These are phyloP conservation scores for Elsinoe fawcettii DNA, from an alignment of 2,329 filamentous ascomycete species.

Conservation along the genomic window DNA sequence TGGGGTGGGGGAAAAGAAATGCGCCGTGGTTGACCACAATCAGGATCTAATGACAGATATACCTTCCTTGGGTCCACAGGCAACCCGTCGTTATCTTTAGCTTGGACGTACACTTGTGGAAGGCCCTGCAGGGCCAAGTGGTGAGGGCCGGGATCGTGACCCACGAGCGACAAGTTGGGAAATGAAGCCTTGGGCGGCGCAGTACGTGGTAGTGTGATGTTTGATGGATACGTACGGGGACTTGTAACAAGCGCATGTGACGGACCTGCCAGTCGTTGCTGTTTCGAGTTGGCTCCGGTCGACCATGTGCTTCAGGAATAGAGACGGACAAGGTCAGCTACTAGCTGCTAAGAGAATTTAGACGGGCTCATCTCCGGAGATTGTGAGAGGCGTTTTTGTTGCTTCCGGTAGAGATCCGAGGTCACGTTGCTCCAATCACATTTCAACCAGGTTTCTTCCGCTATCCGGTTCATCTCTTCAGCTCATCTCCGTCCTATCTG, in stretches of 20 bases:
- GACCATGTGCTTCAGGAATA: not conserved
- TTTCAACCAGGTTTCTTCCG: not conserved
- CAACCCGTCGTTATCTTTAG: slow-evolving; percentile 1
- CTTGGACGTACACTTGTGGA: not conserved
- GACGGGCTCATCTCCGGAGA: slow-evolving; percentile 13
- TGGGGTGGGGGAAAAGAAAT: not conserved
- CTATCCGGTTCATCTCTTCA: not conserved
- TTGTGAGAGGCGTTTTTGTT: slow-evolving; percentile 6
- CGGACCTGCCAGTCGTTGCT: not conserved
- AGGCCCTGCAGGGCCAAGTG: slow-evolving; percentile 8
- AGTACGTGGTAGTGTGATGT: not conserved
- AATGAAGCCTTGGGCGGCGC: not conserved
- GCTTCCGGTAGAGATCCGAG: not conserved
- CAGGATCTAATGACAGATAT: not conserved
- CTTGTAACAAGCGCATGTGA: slow-evolving; percentile 8
- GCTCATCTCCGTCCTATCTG: slow-evolving; percentile 1
- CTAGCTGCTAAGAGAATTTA: not conserved
- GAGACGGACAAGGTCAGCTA: not conserved
- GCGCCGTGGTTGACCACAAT: not conserved
- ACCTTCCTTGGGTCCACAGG: not conserved
- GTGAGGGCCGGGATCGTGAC: not conserved
- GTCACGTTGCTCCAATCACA: not conserved
- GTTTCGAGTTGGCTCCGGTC: not conserved
- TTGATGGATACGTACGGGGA: slow-evolving; percentile 3
- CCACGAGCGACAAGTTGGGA: slow-evolving; percentile 1